A percentile compares a stretch with the other conserved stretches of the same genome.
Evolutionary conservation across 306 rosid species (phyloP).

Genomic region (Cajanus cajan): DNA sequence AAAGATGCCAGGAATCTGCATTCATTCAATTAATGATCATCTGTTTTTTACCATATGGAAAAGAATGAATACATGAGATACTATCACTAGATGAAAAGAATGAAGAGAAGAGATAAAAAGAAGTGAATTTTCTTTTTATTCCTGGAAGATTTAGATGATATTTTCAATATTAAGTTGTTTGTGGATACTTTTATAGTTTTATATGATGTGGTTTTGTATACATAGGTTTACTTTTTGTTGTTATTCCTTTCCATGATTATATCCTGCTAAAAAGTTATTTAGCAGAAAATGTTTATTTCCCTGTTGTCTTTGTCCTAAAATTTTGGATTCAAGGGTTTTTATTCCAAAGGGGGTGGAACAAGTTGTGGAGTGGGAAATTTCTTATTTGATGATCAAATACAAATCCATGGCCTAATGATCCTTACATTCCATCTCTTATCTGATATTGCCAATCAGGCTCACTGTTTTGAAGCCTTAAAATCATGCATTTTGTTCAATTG

Average conservation of each 20-base stretch:
- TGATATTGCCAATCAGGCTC: too few relatives aligned
- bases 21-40: background rate
- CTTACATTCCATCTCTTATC: background rate
- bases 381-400: background rate
- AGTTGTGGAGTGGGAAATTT: background rate
- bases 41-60: background rate
- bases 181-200: too few relatives aligned
- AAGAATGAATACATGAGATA: background rate
- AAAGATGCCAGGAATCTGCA: too few relatives aligned
- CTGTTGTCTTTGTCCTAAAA: background rate
- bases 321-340: background rate
- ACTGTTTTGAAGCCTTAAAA: background rate
- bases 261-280: background rate
- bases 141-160: too few relatives aligned
- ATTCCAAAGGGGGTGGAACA: background rate
- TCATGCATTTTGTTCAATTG: background rate
- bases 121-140: too few relatives aligned
- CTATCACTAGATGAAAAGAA: background rate
- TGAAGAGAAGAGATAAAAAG: background rate
- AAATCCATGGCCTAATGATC: background rate
- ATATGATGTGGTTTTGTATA: too few relatives aligned
- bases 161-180: too few relatives aligned
- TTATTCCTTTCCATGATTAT: background rate
- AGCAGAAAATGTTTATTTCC: too few relatives aligned
- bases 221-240: too few relatives aligned